These are phyloP conservation scores for Diaporthe vaccinii DNA, from an alignment of 2,329 filamentous ascomycete species.

Conservation along the genomic window DNA sequence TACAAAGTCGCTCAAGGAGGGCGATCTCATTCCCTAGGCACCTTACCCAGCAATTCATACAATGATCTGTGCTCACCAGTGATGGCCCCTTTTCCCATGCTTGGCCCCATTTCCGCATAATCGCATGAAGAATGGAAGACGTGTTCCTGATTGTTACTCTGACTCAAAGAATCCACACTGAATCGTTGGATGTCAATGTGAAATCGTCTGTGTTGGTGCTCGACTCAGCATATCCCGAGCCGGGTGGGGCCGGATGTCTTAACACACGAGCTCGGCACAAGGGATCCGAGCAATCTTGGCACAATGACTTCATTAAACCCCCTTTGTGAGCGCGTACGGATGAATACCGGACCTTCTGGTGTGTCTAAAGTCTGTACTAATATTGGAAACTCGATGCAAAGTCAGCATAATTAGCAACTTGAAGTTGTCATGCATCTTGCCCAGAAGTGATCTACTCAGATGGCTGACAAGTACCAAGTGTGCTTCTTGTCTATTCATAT, in stretches of 20 bases:
- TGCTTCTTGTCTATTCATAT: neutral
- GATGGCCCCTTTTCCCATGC: neutral
- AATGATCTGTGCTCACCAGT: neutral
- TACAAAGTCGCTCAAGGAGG: neutral
- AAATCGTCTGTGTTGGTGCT: neutral
- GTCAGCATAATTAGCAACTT: neutral
- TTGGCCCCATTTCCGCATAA: neutral
- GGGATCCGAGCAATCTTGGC: neutral
- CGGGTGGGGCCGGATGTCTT: neutral
- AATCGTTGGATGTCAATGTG: neutral
- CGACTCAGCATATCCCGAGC: neutral
- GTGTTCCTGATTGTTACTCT: neutral
- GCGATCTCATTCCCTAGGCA: too few species aligned
- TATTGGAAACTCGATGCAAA: neutral
- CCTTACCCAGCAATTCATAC: neutral
- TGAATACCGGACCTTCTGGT: neutral
- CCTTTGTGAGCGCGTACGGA: neutral
- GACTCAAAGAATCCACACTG: constrained; percentile 2
- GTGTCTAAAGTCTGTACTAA: neutral
- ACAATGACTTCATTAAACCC: neutral
- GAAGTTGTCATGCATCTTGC: neutral
- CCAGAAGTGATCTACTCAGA: neutral
- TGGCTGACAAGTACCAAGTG: neutral
- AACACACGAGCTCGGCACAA: neutral
- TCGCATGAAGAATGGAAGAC: too few species aligned